phyloP scores from a whole-genome alignment of 2,329 filamentous ascomycete genomes.

The Metarhizium sp. region DNA sequence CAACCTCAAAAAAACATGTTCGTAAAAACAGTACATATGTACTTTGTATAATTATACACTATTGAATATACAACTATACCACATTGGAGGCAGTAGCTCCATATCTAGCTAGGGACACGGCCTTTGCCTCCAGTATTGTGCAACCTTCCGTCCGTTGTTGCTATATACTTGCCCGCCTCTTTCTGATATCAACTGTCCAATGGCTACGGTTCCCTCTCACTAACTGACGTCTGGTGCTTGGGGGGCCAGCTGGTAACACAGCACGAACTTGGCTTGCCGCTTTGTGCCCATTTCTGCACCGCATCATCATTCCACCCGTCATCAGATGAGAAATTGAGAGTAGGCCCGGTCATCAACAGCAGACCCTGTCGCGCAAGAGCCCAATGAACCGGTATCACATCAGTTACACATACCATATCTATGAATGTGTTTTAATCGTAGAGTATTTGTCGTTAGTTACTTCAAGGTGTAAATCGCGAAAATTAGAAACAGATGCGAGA shows the following conservation, averaged over 20 bases:
- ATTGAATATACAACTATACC: conserved; percentile 14
- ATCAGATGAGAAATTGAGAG: not conserved
- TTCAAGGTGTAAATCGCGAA: not conserved
- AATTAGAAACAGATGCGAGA: not conserved
- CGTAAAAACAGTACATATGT: conserved; percentile 2
- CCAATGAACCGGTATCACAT: conserved; percentile 12
- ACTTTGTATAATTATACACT: conserved; percentile 14
- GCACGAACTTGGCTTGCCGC: not conserved
- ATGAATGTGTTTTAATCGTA: not conserved
- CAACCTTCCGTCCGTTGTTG: not conserved
- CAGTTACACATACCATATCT: conserved; percentile 19
- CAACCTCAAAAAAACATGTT: not conserved
- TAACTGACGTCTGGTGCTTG: not conserved
- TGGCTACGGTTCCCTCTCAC: not conserved
- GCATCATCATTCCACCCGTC: not conserved
- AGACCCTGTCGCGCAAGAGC: conserved; percentile 9
- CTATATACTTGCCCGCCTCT: conserved; percentile 3
- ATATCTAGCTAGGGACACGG: not conserved
- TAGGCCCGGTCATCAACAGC: not conserved
- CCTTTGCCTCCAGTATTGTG: not conserved
- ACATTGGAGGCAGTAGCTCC: conserved; percentile 2
- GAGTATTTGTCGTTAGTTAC: conserved; percentile 1
- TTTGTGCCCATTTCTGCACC: not conserved
- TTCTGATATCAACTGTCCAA: not conserved
- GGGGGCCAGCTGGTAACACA: not conserved